These are phyloP conservation scores for Fomitopsis pinicola DNA, from an alignment of 1,284 basidiomycete species.

Conservation along the genomic window DNA sequence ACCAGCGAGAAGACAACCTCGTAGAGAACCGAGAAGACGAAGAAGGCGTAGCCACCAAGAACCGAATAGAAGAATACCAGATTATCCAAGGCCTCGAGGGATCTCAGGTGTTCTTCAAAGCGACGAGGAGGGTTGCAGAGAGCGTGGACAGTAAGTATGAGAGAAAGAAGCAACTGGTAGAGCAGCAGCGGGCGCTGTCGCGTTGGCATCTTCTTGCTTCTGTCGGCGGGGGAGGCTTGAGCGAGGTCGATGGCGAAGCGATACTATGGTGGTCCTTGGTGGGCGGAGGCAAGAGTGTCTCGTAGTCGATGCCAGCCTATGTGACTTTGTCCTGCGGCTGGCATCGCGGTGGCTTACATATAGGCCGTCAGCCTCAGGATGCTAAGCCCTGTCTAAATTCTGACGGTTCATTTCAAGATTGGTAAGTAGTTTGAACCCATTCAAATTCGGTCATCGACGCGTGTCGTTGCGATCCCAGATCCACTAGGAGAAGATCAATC, in stretches of 20 bases:
- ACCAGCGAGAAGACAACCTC: not conserved
- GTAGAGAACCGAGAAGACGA: not conserved
- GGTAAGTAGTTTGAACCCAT: no score
- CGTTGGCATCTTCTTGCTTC: not conserved
- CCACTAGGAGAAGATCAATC: no score
- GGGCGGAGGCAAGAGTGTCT: not conserved
- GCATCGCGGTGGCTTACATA: no score
- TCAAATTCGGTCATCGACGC: no score
- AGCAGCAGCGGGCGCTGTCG: not conserved
- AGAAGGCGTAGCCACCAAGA: not conserved
- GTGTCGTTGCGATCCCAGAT: no score
- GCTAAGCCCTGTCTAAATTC: no score
- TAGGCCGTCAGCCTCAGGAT: no score
- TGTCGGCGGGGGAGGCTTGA: not conserved
- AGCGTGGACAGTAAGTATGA: not conserved
- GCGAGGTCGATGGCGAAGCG: not conserved
- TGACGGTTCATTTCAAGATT: no score
- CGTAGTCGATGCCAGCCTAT: no score
- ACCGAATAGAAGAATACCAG: not conserved
- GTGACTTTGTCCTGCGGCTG: no score
- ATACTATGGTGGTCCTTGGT: not conserved
- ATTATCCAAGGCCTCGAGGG: not conserved
- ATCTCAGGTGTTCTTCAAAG: not conserved
- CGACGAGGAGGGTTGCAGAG: not conserved
- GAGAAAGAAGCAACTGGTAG: not conserved